Evolutionary conservation across 2,329 filamentous ascomycete species (phyloP).

Genomic region (Penicillium vulpinum): DNA sequence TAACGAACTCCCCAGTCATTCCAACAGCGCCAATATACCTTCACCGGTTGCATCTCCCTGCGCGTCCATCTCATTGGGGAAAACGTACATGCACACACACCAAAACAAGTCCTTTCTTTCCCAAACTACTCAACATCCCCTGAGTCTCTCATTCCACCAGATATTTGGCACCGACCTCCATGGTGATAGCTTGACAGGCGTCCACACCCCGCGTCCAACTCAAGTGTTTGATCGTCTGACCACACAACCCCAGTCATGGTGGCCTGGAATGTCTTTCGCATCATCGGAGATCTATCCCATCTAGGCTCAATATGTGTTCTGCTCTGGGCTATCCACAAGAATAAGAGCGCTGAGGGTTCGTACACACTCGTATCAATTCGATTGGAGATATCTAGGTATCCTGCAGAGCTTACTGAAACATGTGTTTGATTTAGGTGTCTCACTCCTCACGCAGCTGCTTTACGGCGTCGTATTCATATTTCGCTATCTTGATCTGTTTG

Average conservation of each 20-base stretch:
- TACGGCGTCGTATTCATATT: slow-evolving; percentile 84
- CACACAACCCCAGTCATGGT: slow-evolving; percentile 17
- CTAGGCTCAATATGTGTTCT: slow-evolving; percentile 84
- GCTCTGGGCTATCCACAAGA: slow-evolving; percentile 85
- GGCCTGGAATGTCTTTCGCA: slow-evolving; percentile 60
- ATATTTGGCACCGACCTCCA: background rate
- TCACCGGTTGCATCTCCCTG: background rate
- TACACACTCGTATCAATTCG: slow-evolving; percentile 1
- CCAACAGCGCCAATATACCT: slow-evolving; percentile 8
- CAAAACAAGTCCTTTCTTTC: background rate
- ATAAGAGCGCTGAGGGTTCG: slow-evolving; percentile 78
- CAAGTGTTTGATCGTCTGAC: background rate
- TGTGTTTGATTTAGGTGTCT: slow-evolving; percentile 63
- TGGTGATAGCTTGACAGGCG: slow-evolving; percentile 7
- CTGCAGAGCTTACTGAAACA: slow-evolving; percentile 7
- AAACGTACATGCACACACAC: background rate
- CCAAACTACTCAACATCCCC: background rate
- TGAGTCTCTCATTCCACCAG: background rate
- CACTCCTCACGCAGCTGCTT: slow-evolving; percentile 81
- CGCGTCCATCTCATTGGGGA: background rate
- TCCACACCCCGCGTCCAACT: background rate
- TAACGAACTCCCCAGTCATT: slow-evolving; percentile 15
- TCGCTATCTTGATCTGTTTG: slow-evolving; percentile 82
- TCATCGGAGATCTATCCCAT: slow-evolving; percentile 82
- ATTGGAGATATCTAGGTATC: background rate